phyloP scores from a whole-genome alignment of 163 green algal species.

The Chloromonas sp. region DNA sequence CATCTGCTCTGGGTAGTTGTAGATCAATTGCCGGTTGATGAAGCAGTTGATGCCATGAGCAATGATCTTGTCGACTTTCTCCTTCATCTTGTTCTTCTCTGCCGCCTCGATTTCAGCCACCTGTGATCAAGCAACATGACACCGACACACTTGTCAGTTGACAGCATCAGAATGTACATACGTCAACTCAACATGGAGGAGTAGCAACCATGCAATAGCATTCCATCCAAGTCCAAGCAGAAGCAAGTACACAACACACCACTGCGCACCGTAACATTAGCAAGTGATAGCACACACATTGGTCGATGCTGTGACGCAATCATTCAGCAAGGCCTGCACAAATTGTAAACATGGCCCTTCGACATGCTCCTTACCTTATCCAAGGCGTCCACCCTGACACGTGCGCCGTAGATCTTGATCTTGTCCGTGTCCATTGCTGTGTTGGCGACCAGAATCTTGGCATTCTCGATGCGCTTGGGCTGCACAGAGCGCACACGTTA shows the following conservation, averaged over 20 bases:
- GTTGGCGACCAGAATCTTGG: constrained; percentile 95
- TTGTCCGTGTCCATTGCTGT: constrained; percentile 99
- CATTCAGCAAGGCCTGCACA: no score
- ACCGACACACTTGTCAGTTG: no score
- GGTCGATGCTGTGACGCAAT: no score
- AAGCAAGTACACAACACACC: no score
- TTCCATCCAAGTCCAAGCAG: no score
- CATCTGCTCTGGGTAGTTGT: constrained; percentile 97
- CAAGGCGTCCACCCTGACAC: constrained; percentile 91
- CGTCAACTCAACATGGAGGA: no score
- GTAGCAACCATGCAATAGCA: no score
- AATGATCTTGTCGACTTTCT: constrained; percentile 92
- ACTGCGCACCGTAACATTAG: no score
- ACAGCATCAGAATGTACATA: no score
- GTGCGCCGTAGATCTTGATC: constrained; percentile 99
- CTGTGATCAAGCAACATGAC: constrained; percentile 21
- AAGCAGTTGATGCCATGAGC: constrained; percentile 93
- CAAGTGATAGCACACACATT: no score
- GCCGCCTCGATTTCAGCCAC: constrained; percentile 94
- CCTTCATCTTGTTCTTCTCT: constrained; percentile 95
- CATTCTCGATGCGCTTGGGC: constrained; percentile 88
- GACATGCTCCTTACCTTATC: constrained; percentile 52
- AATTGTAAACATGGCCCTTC: no score
- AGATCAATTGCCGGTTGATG: constrained; percentile 99
- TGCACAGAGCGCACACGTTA: constrained; percentile 33